Base-by-base conservation (phyloP, 1,284 basidiomycete species). In the Naganishia cerealis region DNA sequence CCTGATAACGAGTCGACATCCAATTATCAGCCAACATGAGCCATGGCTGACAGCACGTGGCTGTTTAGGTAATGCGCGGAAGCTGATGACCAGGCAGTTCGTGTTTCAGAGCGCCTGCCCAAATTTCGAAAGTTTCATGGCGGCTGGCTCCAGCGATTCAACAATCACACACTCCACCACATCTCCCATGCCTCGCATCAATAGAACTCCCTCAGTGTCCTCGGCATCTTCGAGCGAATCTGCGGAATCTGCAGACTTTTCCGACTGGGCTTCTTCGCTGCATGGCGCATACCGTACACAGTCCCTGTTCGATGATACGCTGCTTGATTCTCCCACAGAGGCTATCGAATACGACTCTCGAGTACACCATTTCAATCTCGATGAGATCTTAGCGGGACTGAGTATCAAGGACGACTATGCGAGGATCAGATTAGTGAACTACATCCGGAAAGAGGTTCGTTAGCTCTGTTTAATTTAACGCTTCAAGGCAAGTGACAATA, bases 391-490 rank as follows among this genome's bases (percentile, higher is more conserved):
- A 24, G 68, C 73, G 24, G 70, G 69, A 24, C 67, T 79, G 26
- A 84, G 75, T 0, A 77, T 87, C 54, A 63, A 63, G 61, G 87
- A 88, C 77, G 86, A 88, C 70, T 88, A 92, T 79, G 86, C 86
- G 54, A 82, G 86, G 21, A 89, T 93, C 73, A 86, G 90, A 56
- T 80, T 96, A 63, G 87, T 96, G 77, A 95, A 96, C 79, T 90
- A 86, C 77, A 92, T 95, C 73, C 84, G 93, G 66, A 89, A 87
- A 80, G 83, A 87, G 75, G 88, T 87, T 59, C 68, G 80, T 59
- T 4, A 6, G 36, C 33, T 10, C 38, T 3, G n/a, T 50, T 33
- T 6, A 6, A 33, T 33, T 33, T 33, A 6, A 33, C 29, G 46
- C 9, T 50, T 7, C 21, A 50, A 8, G 21, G 24, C 46, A 21